phyloP scores from a whole-genome alignment of 23 red algal species.

The Gracilaria domingensis region DNA sequence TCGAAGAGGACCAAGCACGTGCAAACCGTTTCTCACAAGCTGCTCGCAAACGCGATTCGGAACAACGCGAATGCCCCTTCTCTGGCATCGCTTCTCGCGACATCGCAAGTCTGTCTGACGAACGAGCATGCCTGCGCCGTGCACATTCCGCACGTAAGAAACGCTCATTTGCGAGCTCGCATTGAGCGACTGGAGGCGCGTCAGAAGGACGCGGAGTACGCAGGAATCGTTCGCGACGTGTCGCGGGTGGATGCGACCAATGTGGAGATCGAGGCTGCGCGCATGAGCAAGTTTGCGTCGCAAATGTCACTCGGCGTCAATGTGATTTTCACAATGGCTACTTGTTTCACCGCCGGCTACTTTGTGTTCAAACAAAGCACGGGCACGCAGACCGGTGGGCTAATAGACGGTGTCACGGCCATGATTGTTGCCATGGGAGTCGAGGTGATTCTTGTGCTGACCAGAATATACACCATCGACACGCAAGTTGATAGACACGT shows the following conservation, averaged over 20 bases:
- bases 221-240: conserved; percentile 39
- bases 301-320: conserved; percentile 69
- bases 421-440: conserved; percentile 68
- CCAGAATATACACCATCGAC: conserved; percentile 66
- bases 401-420: conserved; percentile 52
- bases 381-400: conserved; percentile 27
- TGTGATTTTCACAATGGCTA: conserved; percentile 72
- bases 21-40: conserved; percentile 15
- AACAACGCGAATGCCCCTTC: background rate
- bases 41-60: conserved; percentile 7
- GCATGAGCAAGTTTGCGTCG: conserved; percentile 30
- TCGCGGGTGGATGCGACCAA: background rate
- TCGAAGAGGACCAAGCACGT: background rate
- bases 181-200: conserved; percentile 15
- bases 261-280: conserved; percentile 24
- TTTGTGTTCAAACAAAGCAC: conserved; percentile 49
- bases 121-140: conserved; percentile 15
- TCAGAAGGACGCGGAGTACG: conserved; percentile 47
- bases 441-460: conserved; percentile 63
- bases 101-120: background rate
- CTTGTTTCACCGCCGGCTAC: conserved; percentile 66
- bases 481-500: conserved; percentile 18
- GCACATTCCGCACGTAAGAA: background rate
- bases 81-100: background rate
- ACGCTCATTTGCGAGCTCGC: background rate